Conservation (phyloP, 768 basidiomycete species). For the Suillus americanus region DNA sequence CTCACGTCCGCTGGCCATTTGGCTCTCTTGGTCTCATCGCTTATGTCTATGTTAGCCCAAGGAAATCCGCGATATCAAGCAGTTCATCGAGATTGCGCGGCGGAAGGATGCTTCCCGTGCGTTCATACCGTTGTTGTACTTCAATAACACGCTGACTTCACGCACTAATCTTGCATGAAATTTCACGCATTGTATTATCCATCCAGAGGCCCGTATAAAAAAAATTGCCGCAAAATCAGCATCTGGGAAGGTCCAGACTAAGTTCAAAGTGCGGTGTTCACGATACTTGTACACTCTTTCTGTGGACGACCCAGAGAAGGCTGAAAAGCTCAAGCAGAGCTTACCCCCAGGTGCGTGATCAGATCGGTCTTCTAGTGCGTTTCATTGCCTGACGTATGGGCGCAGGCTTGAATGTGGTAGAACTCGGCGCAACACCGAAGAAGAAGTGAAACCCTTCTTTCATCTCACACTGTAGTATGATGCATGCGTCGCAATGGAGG, state of each 20-base stretch:
- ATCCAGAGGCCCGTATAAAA: slow-evolving; percentile 94
- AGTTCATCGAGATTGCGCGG: slow-evolving; percentile 95
- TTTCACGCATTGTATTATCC: neutral
- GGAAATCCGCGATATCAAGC: slow-evolving; percentile 98
- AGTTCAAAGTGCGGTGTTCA: slow-evolving; percentile 98
- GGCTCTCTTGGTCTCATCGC: slow-evolving; percentile 3
- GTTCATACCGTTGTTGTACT: slow-evolving; percentile 34
- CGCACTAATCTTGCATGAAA: slow-evolving; percentile 3
- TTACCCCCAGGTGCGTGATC: slow-evolving; percentile 82
- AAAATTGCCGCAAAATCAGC: slow-evolving; percentile 73
- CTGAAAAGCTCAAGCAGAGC: slow-evolving; percentile 94
- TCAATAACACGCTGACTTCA: neutral
- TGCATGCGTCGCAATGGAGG: neutral
- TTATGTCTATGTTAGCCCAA: slow-evolving; percentile 64
- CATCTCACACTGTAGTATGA: slow-evolving; percentile 3
- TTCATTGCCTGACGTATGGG: neutral
- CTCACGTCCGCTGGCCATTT: neutral
- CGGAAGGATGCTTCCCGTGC: slow-evolving; percentile 95
- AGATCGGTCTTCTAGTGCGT: slow-evolving; percentile 16
- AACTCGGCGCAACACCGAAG: slow-evolving; percentile 67
- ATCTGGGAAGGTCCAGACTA: slow-evolving; percentile 79
- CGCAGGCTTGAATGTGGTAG: slow-evolving; percentile 68
- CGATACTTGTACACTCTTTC: slow-evolving; percentile 97
- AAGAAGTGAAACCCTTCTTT: slow-evolving; percentile 58
- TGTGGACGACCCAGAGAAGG: slow-evolving; percentile 96